Percentiles rank a stretch among this genome's conserved stretches.
phyloP scores from a whole-genome alignment of 805 yeast genomes.

The Yueomyces sp. region DNA sequence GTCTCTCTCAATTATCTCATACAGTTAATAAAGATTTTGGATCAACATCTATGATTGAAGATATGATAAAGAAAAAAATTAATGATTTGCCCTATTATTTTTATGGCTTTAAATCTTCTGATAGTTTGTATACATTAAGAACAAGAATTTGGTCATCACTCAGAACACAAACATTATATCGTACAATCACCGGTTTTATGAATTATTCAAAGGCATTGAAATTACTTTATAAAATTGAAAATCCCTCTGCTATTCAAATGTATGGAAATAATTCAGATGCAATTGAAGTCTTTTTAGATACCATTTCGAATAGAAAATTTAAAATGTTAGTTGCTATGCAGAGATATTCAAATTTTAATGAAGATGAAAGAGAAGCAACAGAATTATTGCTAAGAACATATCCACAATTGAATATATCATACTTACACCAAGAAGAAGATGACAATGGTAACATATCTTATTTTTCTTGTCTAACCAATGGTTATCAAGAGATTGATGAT shows the following conservation, averaged over 20 bases:
- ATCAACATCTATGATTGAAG: slow-evolving; percentile 1
- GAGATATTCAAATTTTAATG: slow-evolving; percentile 50
- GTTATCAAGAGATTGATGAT: slow-evolving; percentile 38
- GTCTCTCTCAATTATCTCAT: not conserved
- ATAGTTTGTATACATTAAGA: slow-evolving; percentile 48
- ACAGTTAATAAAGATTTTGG: not conserved
- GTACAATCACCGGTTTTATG: slow-evolving; percentile 76
- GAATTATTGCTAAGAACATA: slow-evolving; percentile 55
- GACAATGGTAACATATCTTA: slow-evolving; percentile 16
- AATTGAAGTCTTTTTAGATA: slow-evolving; percentile 49
- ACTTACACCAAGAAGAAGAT: slow-evolving; percentile 33
- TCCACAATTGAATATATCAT: slow-evolving; percentile 50
- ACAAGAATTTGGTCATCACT: slow-evolving; percentile 83
- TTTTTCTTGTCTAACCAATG: slow-evolving; percentile 62
- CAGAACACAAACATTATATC: slow-evolving; percentile 68
- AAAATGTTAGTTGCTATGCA: slow-evolving; percentile 80
- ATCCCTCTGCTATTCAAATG: slow-evolving; percentile 35
- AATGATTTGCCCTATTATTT: slow-evolving; percentile 59
- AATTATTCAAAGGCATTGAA: slow-evolving; percentile 66
- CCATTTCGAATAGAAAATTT: slow-evolving; percentile 71
- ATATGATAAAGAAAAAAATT: slow-evolving; percentile 28
- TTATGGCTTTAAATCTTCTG: slow-evolving; percentile 57
- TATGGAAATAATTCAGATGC: slow-evolving; percentile 38
- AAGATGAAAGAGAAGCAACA: slow-evolving; percentile 55
- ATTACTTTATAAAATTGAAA: slow-evolving; percentile 54